Evolutionary conservation across 495 filamentous ascomycete species (phyloP).

Genomic region (Penicillium bovifimosum): DNA sequence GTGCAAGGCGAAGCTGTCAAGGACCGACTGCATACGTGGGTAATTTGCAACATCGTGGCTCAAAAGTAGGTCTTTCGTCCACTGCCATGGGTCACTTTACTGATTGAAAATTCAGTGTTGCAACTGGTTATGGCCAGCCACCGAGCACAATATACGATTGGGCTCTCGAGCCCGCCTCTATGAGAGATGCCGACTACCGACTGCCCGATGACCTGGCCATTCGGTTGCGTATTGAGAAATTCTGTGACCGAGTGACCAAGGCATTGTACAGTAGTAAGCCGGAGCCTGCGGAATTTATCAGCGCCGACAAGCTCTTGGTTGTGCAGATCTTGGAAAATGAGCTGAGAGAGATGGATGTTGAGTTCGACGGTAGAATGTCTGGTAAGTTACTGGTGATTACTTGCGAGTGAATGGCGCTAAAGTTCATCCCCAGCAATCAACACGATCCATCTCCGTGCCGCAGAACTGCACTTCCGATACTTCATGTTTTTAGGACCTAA

Average conservation of each 20-base stretch:
- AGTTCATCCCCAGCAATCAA: conserved; percentile 55
- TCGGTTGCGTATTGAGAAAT: conserved; percentile 75
- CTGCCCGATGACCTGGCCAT: conserved; percentile 62
- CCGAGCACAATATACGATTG: conserved; percentile 82
- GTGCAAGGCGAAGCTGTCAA: conserved; percentile 78
- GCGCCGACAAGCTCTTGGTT: conserved; percentile 63
- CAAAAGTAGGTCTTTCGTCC: conserved; percentile 51
- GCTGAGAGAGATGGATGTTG: conserved; percentile 48
- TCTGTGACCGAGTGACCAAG: conserved; percentile 81
- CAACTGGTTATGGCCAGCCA: conserved; percentile 87
- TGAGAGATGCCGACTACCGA: conserved; percentile 58
- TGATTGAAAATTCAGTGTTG: conserved; percentile 51
- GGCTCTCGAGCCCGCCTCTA: conserved; percentile 63
- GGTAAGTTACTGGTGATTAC: conserved; percentile 51
- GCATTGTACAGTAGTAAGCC: conserved; percentile 78
- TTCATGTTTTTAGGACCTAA: conserved; percentile 46
- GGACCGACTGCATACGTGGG: conserved; percentile 85
- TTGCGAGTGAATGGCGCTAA: conserved; percentile 58
- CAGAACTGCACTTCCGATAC: conserved; percentile 42
- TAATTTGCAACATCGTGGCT: conserved; percentile 85
- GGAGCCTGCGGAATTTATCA: conserved; percentile 69
- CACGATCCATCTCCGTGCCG: conserved; percentile 45
- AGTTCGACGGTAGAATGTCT: conserved; percentile 40
- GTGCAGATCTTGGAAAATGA: conserved; percentile 52
- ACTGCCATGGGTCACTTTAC: background rate